A percentile compares a stretch with the other conserved stretches of the same genome.
Conservation (phyloP, 768 basidiomycete genomes). For the Holtermannia corniformis region DNA sequence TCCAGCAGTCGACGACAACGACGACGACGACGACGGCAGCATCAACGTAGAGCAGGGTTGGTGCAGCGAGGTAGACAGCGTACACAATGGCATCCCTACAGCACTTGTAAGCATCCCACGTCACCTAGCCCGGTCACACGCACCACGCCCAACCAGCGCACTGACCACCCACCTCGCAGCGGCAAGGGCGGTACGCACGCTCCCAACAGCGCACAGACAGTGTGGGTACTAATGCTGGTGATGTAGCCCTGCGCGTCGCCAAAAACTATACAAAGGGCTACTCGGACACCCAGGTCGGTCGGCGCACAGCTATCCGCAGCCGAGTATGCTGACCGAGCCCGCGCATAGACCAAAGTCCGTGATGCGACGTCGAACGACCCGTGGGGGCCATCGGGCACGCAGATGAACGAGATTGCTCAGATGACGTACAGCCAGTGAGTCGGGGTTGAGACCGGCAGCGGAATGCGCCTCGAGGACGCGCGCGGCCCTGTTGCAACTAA, state of each 20-base stretch:
- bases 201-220: not conserved
- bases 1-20: too few species aligned
- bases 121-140: too few species aligned
- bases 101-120: too few species aligned
- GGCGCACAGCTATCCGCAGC: not conserved
- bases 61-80: too few species aligned
- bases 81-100: too few species aligned
- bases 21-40: too few species aligned
- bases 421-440: slow-evolving; percentile 92
- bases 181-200: slow-evolving; percentile 32
- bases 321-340: not conserved
- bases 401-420: slow-evolving; percentile 99
- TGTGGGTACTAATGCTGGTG: not conserved
- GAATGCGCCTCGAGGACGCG: too few species aligned
- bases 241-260: slow-evolving; percentile 64
- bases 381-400: slow-evolving; percentile 92
- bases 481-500: too few species aligned
- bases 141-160: too few species aligned
- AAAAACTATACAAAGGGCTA: slow-evolving; percentile 87
- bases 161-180: slow-evolving; percentile 10
- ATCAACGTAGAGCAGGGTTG: too few species aligned
- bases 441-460: not conserved
- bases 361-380: slow-evolving; percentile 97
- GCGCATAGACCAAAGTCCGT: slow-evolving; percentile 87
- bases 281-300: slow-evolving; percentile 53